These are phyloP conservation scores for Phialophora chinensis DNA, from an alignment of 2,329 filamentous ascomycete genomes.

Conservation along the genomic window DNA sequence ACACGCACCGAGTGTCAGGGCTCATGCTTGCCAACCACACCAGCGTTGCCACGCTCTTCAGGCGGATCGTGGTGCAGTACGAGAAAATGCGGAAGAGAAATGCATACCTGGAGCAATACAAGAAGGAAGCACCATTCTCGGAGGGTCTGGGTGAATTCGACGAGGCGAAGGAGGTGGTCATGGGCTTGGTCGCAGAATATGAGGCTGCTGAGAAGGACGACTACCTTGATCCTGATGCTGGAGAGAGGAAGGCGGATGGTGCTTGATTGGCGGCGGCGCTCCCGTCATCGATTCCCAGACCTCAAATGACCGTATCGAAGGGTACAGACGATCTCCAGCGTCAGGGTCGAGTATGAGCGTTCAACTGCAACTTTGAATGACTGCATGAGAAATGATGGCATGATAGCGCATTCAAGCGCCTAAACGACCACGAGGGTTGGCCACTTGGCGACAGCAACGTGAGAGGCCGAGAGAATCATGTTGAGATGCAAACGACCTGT, in stretches of 20 bases:
- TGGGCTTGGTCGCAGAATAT: constrained; percentile 90
- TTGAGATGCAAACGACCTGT: neutral
- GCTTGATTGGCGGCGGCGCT: constrained; percentile 12
- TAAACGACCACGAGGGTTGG: neutral
- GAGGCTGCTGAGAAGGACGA: constrained; percentile 91
- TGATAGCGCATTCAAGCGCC: neutral
- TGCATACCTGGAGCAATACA: constrained; percentile 94
- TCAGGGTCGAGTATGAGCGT: neutral
- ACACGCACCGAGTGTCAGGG: constrained; percentile 91
- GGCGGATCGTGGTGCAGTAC: constrained; percentile 89
- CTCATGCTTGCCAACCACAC: constrained; percentile 99
- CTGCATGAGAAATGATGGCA: constrained; percentile 2
- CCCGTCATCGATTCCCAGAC: neutral
- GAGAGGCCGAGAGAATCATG: neutral
- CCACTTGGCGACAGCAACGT: constrained; percentile 1
- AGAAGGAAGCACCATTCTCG: constrained; percentile 90
- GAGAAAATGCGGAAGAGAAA: constrained; percentile 94
- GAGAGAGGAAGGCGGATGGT: constrained; percentile 34
- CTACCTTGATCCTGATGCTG: constrained; percentile 77
- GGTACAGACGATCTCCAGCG: too few relatives aligned
- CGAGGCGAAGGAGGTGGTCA: constrained; percentile 87
- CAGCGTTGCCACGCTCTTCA: constrained; percentile 94
- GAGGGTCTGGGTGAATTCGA: constrained; percentile 95
- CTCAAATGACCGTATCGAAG: neutral
- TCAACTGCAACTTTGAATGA: neutral